Evolutionary conservation across 257 asterid genomes (phyloP).

Genomic region (Solanum acaule): DNA sequence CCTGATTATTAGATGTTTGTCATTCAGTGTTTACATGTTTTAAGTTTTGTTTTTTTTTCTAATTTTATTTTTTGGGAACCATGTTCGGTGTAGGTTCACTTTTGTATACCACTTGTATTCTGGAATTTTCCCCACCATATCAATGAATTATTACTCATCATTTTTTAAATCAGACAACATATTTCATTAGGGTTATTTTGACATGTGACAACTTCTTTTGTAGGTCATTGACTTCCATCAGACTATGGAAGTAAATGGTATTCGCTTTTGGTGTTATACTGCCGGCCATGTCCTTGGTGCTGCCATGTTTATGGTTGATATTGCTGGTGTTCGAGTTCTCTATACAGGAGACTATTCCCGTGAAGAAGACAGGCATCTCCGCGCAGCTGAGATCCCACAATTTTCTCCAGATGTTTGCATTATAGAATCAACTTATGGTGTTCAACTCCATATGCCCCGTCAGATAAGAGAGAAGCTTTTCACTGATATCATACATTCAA

Average conservation of each 20-base stretch:
- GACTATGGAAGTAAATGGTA: constrained; percentile 86
- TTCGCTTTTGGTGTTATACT: constrained; percentile 98
- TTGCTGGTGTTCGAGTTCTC: constrained; percentile 95
- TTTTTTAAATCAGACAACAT: not conserved
- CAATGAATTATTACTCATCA: not conserved
- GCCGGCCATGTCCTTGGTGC: constrained; percentile 99
- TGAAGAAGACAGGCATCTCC: constrained; percentile 96
- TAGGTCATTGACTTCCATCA: constrained; percentile 99
- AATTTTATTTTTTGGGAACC: not conserved
- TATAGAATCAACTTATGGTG: constrained; percentile 94
- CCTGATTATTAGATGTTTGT: not conserved
- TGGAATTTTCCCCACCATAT: not conserved
- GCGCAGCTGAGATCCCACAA: constrained; percentile 93
- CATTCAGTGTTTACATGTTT: not conserved
- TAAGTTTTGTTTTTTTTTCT: not conserved
- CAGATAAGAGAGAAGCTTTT: constrained; percentile 76
- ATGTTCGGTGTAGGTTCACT: not conserved
- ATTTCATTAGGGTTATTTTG: not conserved
- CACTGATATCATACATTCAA: constrained; percentile 75
- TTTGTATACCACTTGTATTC: not conserved
- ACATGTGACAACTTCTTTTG: constrained; percentile 5
- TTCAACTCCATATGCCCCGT: constrained; percentile 86
- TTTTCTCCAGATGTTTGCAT: constrained; percentile 95
- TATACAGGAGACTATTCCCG: constrained; percentile 98
- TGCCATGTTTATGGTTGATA: constrained; percentile 99